These are phyloP conservation scores for Pichia cactophila DNA, from an alignment of 1,139 yeast species.

Conservation along the genomic window DNA sequence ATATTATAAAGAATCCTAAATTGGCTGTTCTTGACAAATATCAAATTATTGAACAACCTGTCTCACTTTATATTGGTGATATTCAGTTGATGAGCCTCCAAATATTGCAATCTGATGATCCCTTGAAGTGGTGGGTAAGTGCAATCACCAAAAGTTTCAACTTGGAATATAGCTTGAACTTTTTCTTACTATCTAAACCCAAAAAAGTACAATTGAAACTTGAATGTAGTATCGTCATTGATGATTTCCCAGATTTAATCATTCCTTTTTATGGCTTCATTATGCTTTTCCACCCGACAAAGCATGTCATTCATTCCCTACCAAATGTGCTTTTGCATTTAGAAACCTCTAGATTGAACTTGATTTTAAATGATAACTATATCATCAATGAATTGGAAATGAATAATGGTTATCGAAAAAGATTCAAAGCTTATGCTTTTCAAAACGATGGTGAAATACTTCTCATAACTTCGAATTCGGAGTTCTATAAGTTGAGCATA, in stretches of 20 bases:
- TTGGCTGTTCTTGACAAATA: constrained; percentile 1
- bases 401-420: not conserved
- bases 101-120: not conserved
- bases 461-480: not conserved
- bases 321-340: not conserved
- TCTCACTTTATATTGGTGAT: not conserved
- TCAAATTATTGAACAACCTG: constrained; percentile 4
- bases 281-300: not conserved
- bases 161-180: constrained; percentile 1
- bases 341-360: not conserved
- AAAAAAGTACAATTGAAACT: not conserved
- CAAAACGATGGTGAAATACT: not conserved
- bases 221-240: not conserved
- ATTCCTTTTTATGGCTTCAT: constrained; percentile 4
- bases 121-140: constrained; percentile 2
- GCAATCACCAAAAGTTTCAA: not conserved
- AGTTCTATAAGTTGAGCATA: not conserved
- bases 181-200: not conserved
- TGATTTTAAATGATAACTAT: not conserved
- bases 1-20: not conserved
- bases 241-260: constrained; percentile 3
- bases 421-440: not conserved
- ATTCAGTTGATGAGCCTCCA: constrained; percentile 1
- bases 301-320: not conserved
- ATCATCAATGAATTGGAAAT: not conserved